phyloP scores from a whole-genome alignment of 768 basidiomycete species.

The Leccinum variicolor region DNA sequence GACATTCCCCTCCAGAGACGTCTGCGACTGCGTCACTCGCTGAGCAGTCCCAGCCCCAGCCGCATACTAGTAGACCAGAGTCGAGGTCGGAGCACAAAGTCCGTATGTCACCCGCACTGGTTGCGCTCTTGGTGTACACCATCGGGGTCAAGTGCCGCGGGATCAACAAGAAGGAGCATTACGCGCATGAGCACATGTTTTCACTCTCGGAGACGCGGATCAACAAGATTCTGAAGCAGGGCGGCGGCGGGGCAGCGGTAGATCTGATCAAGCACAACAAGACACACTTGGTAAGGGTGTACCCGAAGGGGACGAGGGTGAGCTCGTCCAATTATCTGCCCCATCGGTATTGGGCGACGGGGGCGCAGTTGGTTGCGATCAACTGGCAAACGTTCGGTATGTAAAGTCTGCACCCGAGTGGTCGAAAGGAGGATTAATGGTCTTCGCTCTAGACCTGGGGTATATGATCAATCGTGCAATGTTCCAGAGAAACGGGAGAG shows the following conservation, averaged over 20 bases:
- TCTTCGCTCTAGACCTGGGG: conserved; percentile 63
- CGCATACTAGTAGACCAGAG: conserved; percentile 8
- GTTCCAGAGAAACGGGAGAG: conserved; percentile 88
- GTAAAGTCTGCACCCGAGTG: conserved; percentile 23
- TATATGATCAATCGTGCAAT: conserved; percentile 93
- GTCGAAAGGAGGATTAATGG: neutral
- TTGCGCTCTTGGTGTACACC: conserved; percentile 84
- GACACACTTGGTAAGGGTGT: conserved; percentile 78
- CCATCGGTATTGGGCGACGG: conserved; percentile 85
- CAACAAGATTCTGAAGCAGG: conserved; percentile 69
- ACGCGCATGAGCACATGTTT: conserved; percentile 87
- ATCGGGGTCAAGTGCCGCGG: conserved; percentile 94
- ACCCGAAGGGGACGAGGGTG: conserved; percentile 81
- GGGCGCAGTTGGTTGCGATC: conserved; percentile 86
- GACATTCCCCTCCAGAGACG: conserved; percentile 20
- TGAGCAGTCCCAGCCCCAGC: conserved; percentile 11
- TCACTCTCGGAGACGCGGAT: conserved; percentile 85
- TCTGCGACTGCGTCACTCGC: conserved; percentile 13
- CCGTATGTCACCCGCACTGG: conserved; percentile 74
- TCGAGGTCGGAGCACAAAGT: conserved; percentile 35
- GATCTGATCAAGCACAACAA: conserved; percentile 86
- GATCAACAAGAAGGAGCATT: conserved; percentile 80
- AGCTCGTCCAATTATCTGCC: conserved; percentile 87
- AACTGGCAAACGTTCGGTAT: conserved; percentile 97
- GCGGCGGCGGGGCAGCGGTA: conserved; percentile 35